Evolutionary conservation across 2,329 filamentous ascomycete species (phyloP).

Genomic region (Metarhizium robertsii): DNA sequence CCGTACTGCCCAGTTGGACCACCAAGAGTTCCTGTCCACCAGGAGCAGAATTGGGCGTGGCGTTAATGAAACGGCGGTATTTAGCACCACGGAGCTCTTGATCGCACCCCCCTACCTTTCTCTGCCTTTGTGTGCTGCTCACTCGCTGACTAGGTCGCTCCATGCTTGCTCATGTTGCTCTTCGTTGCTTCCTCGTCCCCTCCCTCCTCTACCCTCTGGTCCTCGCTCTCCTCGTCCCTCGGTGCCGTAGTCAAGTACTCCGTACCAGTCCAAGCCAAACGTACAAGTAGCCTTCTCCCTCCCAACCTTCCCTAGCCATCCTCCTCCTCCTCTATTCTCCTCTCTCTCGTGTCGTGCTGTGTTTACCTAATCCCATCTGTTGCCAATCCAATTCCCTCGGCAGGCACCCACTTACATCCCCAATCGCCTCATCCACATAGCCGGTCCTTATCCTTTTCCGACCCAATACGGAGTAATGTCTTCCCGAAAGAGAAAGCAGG

Average conservation of each 20-base stretch:
- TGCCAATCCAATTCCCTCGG: not conserved
- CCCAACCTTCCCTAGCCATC: not conserved
- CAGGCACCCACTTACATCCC: conserved; percentile 6
- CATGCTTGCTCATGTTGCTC: not conserved
- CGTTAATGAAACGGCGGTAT: conserved; percentile 1
- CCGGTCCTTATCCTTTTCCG: not conserved
- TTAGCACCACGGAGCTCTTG: not conserved
- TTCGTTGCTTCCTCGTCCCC: not conserved
- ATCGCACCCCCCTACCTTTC: conserved; percentile 2
- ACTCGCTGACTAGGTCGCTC: not conserved
- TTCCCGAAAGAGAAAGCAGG: conserved; percentile 45
- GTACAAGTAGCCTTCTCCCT: conserved; percentile 9
- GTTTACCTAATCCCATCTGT: not conserved
- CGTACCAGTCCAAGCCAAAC: conserved; percentile 5
- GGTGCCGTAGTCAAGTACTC: conserved; percentile 1
- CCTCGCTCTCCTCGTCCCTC: not conserved
- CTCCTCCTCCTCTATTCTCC: not conserved
- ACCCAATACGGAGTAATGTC: conserved; percentile 26
- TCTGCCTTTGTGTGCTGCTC: not conserved
- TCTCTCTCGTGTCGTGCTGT: not conserved
- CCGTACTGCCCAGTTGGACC: not conserved
- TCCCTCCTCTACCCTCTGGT: not conserved
- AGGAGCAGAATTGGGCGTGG: not conserved
- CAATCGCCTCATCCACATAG: not conserved
- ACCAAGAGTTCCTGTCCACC: not conserved